A percentile compares a stretch with the other conserved stretches of the same genome.
Evolutionary conservation across 306 rosid genomes (phyloP).

Genomic region (Calophaca sinica): DNA sequence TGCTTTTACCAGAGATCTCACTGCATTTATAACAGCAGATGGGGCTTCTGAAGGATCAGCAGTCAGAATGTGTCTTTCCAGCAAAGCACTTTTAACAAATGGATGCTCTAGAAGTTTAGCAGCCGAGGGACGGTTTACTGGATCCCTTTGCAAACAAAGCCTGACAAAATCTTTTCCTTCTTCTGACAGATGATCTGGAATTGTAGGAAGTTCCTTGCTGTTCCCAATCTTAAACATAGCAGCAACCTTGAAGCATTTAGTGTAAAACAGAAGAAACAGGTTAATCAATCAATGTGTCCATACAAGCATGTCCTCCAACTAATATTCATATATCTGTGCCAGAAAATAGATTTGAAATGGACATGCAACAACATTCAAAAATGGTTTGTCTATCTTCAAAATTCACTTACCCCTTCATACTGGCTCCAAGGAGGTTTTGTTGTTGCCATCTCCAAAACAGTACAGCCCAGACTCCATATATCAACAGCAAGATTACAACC

Average conservation of each 20-base stretch:
- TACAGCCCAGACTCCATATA: conserved; percentile 98
- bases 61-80: conserved; percentile 62
- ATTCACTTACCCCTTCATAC: conserved; percentile 83
- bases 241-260: conserved; percentile 67
- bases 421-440: conserved; percentile 98
- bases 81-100: conserved; percentile 77
- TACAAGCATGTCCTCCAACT: conserved; percentile 41
- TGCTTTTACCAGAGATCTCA: conserved; percentile 66
- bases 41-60: conserved; percentile 53
- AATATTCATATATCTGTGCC: conserved; percentile 35
- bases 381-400: conserved; percentile 24
- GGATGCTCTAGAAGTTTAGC: conserved; percentile 83
- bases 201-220: conserved; percentile 76
- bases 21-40: conserved; percentile 52
- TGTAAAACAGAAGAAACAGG: conserved; percentile 41
- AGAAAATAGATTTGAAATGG: conserved; percentile 38
- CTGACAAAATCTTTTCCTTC: conserved; percentile 85
- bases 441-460: conserved; percentile 97
- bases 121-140: conserved; percentile 76
- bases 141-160: conserved; percentile 85
- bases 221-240: conserved; percentile 94
- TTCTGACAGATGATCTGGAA: conserved; percentile 83
- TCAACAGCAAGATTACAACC: conserved; percentile 94
- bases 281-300: conserved; percentile 47
- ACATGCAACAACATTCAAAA: conserved; percentile 34